Base-by-base conservation (phyloP, 1,284 basidiomycete genomes). In the Ustilago trichophora region DNA sequence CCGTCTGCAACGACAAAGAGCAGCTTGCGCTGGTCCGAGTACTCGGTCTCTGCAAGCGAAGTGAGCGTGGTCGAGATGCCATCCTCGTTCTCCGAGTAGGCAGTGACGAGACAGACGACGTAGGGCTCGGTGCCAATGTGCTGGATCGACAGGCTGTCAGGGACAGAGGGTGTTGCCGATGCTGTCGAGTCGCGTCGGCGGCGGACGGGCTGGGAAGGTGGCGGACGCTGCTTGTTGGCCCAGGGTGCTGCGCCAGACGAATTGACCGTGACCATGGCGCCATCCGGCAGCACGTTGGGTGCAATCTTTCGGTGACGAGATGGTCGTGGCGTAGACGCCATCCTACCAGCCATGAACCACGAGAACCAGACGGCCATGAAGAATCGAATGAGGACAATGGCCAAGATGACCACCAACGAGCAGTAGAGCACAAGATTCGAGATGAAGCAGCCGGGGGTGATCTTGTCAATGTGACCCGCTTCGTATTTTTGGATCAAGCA, bases 1-100 rank as follows among this genome's bases (percentile, higher is more conserved):
- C 96, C 96, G 82, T 99, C 96, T 31, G 94, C 95, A 8, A 99
- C 90, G 53, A 99, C 86, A 81, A 97, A 96, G 34, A 99, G 83
- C 18, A 99, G 85, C 82, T 98, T 98, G 52, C 94, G 86, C 32
- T 87, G 85, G 82, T 98, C 94, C 8, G 92, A 91, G 82, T 98
- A 99, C 4, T 87, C 89, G 0, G 94, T 97, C 35, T 84, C 84
- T 0, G 93, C 91, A 55, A 99, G 93, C 6, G 92, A 91, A 81
- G 98, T 93, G 54, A 98, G 86, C 0, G 96, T 99, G 3, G 89
- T 91, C 43, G 91, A 86, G 71, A 98, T 86, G 1, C 92, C 93
- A 34, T 93, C 93, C 81, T 92, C 90, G 51, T 93, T 93, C 83
- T 99, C 96, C 0, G 93, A 97, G 81, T 99, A 98, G 79, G 94